Percentiles rank a stretch among this genome's conserved stretches.
These are phyloP conservation scores for Simplicillium aogashimaense DNA, from an alignment of 2,329 filamentous ascomycete species.

Conservation along the genomic window DNA sequence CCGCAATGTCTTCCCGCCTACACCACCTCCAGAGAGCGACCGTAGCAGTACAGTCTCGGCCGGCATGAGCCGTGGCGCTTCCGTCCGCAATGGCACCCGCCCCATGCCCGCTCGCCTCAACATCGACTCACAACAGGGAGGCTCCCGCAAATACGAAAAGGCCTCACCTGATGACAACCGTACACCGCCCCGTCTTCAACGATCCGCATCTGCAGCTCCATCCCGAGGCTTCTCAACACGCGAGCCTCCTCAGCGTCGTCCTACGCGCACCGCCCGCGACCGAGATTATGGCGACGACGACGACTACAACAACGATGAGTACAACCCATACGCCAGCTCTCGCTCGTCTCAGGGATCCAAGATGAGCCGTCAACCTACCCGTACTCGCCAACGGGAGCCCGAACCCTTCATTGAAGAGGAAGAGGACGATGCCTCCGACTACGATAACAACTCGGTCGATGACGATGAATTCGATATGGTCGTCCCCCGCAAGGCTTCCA, in stretches of 20 bases:
- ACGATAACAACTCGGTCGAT: constrained; percentile 61
- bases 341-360: constrained; percentile 26
- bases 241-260: constrained; percentile 20
- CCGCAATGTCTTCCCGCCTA: constrained; percentile 88
- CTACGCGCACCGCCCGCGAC: constrained; percentile 13
- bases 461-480: constrained; percentile 71
- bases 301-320: constrained; percentile 60
- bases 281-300: constrained; percentile 42
- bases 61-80: constrained; percentile 42
- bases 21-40: constrained; percentile 88
- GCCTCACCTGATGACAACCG: constrained; percentile 31
- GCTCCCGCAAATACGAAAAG: constrained; percentile 46
- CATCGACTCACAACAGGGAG: constrained; percentile 41
- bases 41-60: constrained; percentile 22
- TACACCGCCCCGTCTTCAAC: constrained; percentile 20
- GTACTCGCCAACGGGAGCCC: constrained; percentile 22
- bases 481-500: constrained; percentile 44
- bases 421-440: constrained; percentile 64
- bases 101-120: constrained; percentile 54
- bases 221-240: constrained; percentile 33
- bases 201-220: constrained; percentile 36
- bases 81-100: constrained; percentile 52
- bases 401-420: constrained; percentile 71
- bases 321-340: constrained; percentile 47
- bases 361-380: constrained; percentile 26